These are phyloP conservation scores for Vitis hybrid DNA, from an alignment of 177 flowering plant genomes.

Conservation along the genomic window DNA sequence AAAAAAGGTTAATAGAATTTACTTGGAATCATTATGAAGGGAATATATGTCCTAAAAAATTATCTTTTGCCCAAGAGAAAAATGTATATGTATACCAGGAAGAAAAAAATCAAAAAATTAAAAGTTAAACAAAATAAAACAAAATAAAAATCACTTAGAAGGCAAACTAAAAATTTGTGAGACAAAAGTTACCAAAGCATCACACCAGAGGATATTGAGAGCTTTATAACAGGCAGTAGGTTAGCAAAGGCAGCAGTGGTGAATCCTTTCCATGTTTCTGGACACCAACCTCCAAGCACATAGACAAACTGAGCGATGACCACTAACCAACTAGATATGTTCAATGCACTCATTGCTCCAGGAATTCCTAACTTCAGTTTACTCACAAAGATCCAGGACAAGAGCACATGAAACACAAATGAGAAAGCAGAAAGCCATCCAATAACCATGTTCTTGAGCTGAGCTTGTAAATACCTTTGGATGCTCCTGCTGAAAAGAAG, in stretches of 20 bases:
- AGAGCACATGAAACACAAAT: conserved; percentile 23
- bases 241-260: conserved; percentile 38
- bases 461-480: conserved; percentile 45
- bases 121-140: too few relatives aligned
- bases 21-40: neutral
- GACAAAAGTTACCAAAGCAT: conserved; percentile 48
- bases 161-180: too few relatives aligned
- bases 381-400: conserved; percentile 43
- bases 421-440: conserved; percentile 26
- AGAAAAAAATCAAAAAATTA: too few relatives aligned
- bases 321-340: conserved; percentile 25
- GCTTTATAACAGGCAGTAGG: conserved; percentile 42
- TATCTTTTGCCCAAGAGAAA: neutral
- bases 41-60: too few relatives aligned
- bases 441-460: conserved; percentile 39
- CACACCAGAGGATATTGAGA: conserved; percentile 52
- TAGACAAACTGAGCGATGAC: conserved; percentile 30
- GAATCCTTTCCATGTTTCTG: conserved; percentile 54
- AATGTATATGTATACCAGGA: neutral
- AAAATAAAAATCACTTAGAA: too few relatives aligned
- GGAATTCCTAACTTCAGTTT: conserved; percentile 25
- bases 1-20: too few relatives aligned
- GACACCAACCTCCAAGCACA: conserved; percentile 54
- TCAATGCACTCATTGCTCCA: conserved; percentile 46
- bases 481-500: conserved; percentile 26